Conservation (phyloP, 2,329 filamentous ascomycete species). For the Stachybotrys chlorohalonatus region DNA sequence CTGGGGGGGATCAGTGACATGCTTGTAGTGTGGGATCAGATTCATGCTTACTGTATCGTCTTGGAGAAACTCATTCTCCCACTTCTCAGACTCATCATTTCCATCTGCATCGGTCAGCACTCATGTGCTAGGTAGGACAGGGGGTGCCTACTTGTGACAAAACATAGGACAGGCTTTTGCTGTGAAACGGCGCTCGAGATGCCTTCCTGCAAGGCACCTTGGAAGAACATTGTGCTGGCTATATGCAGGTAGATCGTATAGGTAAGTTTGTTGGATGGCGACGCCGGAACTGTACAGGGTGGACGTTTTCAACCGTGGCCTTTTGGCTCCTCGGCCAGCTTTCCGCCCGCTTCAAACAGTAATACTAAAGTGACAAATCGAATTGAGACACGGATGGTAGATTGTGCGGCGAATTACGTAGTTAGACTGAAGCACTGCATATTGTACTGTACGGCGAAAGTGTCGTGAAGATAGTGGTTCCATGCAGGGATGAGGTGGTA, state of each 20-base stretch:
- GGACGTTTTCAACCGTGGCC: too few relatives aligned
- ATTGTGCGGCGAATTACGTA: too few relatives aligned
- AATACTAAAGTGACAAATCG: too few relatives aligned
- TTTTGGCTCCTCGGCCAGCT: too few relatives aligned
- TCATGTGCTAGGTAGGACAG: background rate
- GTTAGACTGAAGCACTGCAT: too few relatives aligned
- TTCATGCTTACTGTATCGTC: conserved; percentile 40
- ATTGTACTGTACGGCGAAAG: too few relatives aligned
- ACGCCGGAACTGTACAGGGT: too few relatives aligned
- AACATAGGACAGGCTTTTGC: conserved; percentile 73
- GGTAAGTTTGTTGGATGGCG: too few relatives aligned
- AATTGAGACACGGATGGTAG: too few relatives aligned
- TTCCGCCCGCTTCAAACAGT: too few relatives aligned
- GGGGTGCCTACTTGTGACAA: conserved; percentile 58
- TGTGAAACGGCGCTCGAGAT: conserved; percentile 68
- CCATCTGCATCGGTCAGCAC: conserved; percentile 44
- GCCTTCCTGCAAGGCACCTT: conserved; percentile 71
- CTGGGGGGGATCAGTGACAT: conserved; percentile 24
- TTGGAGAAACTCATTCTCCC: conserved; percentile 62
- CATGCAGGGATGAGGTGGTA: too few relatives aligned
- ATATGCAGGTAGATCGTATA: background rate
- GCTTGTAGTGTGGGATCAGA: background rate
- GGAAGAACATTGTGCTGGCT: conserved; percentile 61
- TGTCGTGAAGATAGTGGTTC: too few relatives aligned
- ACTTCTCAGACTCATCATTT: conserved; percentile 56